Evolutionary conservation across 2,329 filamentous ascomycete species (phyloP).

Genomic region (Fusarium phyllophilum): DNA sequence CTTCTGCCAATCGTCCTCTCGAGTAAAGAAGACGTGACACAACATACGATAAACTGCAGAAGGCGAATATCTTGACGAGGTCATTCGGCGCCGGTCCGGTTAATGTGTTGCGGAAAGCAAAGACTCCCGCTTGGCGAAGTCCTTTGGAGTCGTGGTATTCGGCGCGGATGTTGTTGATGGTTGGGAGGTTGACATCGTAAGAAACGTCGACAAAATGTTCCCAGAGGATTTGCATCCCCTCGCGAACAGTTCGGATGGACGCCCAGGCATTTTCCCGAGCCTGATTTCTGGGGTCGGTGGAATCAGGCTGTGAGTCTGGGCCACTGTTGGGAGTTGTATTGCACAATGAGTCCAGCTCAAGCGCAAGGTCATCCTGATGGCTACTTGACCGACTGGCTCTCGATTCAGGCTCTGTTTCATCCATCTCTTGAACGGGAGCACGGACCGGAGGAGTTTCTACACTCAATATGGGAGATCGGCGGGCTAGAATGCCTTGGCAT

Average conservation of each 20-base stretch:
- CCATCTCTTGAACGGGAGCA: neutral
- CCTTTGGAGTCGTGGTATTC: constrained; percentile 16
- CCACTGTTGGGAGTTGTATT: rapidly evolving
- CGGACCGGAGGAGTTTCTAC: rapidly evolving
- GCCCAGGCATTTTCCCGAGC: constrained; percentile 2
- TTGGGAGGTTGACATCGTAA: neutral
- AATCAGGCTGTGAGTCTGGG: neutral
- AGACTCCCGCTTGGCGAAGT: constrained; percentile 21
- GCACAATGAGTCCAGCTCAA: neutral
- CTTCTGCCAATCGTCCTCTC: neutral
- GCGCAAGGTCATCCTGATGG: neutral
- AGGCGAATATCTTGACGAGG: constrained; percentile 24
- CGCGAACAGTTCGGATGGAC: constrained; percentile 2
- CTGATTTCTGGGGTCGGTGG: neutral
- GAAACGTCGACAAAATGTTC: neutral
- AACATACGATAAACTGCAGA: constrained; percentile 35
- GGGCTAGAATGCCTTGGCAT: neutral
- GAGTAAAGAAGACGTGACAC: constrained; percentile 16
- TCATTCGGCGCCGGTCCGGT: neutral
- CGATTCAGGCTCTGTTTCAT: neutral
- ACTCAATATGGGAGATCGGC: neutral
- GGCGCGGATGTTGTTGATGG: constrained; percentile 7
- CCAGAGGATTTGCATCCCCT: constrained; percentile 19
- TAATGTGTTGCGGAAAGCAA: constrained; percentile 33
- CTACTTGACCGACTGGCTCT: rapidly evolving